A percentile compares a stretch with the other conserved stretches of the same genome.
Conservation (phyloP, 139 green algal species). For the Limnomonas spitsbergensis region DNA sequence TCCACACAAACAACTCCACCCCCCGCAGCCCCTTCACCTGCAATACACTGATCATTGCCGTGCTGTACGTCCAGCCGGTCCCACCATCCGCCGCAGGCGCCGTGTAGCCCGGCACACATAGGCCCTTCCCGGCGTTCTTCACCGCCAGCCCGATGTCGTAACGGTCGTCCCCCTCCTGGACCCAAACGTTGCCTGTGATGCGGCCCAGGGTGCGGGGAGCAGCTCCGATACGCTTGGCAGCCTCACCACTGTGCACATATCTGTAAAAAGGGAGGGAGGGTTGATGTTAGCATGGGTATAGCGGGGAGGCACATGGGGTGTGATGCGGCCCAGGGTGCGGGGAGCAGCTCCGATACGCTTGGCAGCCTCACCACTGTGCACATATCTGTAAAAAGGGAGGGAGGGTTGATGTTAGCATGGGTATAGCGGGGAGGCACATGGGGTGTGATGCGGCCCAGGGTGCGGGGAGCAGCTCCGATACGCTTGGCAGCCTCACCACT, state of each 20-base stretch:
- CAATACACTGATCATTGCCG: neutral
- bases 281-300: no score
- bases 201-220: constrained; percentile 60
- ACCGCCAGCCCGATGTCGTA: constrained; percentile 82
- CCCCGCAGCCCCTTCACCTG: no score
- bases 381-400: constrained; percentile 31
- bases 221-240: constrained; percentile 47
- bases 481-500: constrained; percentile 40
- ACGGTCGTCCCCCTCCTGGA: constrained; percentile 50
- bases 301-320: constrained; percentile 67
- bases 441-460: constrained; percentile 68
- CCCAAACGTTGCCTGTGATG: constrained; percentile 71
- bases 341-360: constrained; percentile 48
- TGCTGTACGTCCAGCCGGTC: constrained; percentile 1
- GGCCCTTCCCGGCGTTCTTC: constrained; percentile 54
- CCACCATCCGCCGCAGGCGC: neutral
- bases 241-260: constrained; percentile 53
- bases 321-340: constrained; percentile 66
- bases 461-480: constrained; percentile 53
- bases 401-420: no score
- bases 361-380: constrained; percentile 46
- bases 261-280: neutral
- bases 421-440: no score
- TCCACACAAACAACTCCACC: no score
- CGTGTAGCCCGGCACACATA: constrained; percentile 71